phyloP scores from a whole-genome alignment of 768 basidiomycete genomes.

The Hypholoma fasciculare region DNA sequence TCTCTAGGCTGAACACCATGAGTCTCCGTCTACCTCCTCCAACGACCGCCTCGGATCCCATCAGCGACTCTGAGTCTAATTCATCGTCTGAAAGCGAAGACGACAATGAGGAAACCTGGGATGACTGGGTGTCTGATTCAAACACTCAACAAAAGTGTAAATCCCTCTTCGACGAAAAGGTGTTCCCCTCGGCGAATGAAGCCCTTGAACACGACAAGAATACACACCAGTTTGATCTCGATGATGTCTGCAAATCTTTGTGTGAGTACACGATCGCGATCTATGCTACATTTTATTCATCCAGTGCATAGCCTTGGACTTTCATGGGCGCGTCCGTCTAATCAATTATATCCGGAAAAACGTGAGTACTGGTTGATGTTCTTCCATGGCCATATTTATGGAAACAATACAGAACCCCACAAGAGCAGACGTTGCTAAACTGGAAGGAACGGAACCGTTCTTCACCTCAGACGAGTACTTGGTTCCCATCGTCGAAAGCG shows the following conservation, averaged over 20 bases:
- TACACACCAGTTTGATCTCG: conserved; percentile 64
- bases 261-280: conserved; percentile 41
- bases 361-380: conserved; percentile 34
- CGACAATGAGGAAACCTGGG: conserved; percentile 65
- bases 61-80: conserved; percentile 28
- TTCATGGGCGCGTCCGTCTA: conserved; percentile 75
- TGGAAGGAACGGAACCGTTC: conserved; percentile 62
- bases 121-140: conserved; percentile 81
- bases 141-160: conserved; percentile 49
- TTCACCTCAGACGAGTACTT: conserved; percentile 80
- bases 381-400: not conserved
- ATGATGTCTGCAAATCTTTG: conserved; percentile 46
- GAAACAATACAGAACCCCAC: conserved; percentile 48
- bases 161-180: conserved; percentile 75
- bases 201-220: conserved; percentile 61
- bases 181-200: conserved; percentile 58
- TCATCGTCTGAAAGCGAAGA: conserved; percentile 30
- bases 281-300: not conserved
- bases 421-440: conserved; percentile 38
- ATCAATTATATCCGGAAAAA: conserved; percentile 87
- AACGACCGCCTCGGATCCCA: conserved; percentile 19
- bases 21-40: conserved; percentile 38
- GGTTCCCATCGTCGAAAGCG: conserved; percentile 79
- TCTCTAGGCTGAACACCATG: conserved; percentile 26
- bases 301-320: conserved; percentile 60